Conservation (phyloP, 2,329 filamentous ascomycete genomes). For the Zelopaecilomyces penicillatus region DNA sequence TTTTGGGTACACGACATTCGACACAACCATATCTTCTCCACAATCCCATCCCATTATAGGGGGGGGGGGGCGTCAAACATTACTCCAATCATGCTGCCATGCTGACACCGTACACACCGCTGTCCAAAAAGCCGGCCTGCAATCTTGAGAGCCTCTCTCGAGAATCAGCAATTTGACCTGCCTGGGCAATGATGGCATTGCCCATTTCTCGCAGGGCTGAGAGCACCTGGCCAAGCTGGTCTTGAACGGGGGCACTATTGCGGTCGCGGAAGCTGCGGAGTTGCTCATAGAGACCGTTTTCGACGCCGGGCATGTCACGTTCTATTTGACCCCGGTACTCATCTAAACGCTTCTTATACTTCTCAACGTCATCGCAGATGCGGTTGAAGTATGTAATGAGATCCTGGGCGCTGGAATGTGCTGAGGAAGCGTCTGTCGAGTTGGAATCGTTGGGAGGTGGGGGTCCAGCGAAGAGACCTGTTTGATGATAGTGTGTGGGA, state of each 20-base stretch:
- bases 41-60: no score
- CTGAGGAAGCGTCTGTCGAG: constrained; percentile 24
- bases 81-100: constrained; percentile 19
- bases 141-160: constrained; percentile 32
- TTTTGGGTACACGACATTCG: no score
- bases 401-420: constrained; percentile 31
- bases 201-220: constrained; percentile 31
- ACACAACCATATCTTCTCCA: no score
- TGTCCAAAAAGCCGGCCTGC: constrained; percentile 32
- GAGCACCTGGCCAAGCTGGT: constrained; percentile 31
- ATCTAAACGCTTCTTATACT: constrained; percentile 34
- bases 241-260: constrained; percentile 23
- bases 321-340: constrained; percentile 39
- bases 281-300: constrained; percentile 38
- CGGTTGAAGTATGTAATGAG: constrained; percentile 38
- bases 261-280: constrained; percentile 29
- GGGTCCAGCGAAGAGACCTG: constrained; percentile 33
- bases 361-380: constrained; percentile 34
- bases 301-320: constrained; percentile 39
- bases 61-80: background rate
- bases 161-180: constrained; percentile 35
- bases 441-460: constrained; percentile 19
- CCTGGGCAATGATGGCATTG: constrained; percentile 32
- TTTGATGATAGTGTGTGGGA: constrained; percentile 48
- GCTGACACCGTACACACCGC: constrained; percentile 26